A percentile compares a stretch with the other conserved stretches of the same genome.
These are phyloP conservation scores for Prosopis cineraria DNA, from an alignment of 306 rosid genomes.

Conservation along the genomic window DNA sequence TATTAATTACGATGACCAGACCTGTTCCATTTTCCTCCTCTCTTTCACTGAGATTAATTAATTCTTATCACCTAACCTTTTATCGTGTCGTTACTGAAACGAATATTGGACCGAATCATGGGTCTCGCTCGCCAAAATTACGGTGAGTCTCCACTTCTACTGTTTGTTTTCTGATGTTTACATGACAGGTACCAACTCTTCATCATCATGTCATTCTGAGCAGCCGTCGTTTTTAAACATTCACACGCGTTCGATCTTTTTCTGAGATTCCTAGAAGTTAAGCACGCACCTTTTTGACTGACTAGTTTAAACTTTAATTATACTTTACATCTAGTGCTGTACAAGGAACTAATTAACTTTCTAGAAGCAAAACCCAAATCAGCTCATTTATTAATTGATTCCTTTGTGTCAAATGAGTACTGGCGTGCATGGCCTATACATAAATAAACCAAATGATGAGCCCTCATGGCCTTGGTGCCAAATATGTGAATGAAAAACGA, in stretches of 20 bases:
- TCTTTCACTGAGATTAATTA: not conserved
- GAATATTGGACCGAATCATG: not conserved
- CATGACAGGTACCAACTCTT: not conserved
- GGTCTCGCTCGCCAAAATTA: not conserved
- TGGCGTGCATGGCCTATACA: not conserved
- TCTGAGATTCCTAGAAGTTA: not conserved
- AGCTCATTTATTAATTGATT: not conserved
- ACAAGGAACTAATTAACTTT: not conserved
- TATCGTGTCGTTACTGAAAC: not conserved
- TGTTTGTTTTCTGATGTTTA: not conserved
- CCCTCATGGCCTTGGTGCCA: not conserved
- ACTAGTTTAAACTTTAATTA: not conserved
- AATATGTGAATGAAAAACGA: not conserved
- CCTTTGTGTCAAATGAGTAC: no score
- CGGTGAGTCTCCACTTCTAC: not conserved
- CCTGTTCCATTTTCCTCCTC: not conserved
- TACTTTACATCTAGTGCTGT: not conserved
- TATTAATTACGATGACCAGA: not conserved
- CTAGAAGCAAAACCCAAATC: not conserved
- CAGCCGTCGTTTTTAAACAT: not conserved
- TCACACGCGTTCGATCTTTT: not conserved
- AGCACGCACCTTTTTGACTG: not conserved
- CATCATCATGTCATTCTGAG: not conserved
- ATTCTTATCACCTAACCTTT: not conserved
- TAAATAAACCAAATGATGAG: not conserved